phyloP scores from a whole-genome alignment of 1,284 basidiomycete species.

The Coniferiporia weirii region DNA sequence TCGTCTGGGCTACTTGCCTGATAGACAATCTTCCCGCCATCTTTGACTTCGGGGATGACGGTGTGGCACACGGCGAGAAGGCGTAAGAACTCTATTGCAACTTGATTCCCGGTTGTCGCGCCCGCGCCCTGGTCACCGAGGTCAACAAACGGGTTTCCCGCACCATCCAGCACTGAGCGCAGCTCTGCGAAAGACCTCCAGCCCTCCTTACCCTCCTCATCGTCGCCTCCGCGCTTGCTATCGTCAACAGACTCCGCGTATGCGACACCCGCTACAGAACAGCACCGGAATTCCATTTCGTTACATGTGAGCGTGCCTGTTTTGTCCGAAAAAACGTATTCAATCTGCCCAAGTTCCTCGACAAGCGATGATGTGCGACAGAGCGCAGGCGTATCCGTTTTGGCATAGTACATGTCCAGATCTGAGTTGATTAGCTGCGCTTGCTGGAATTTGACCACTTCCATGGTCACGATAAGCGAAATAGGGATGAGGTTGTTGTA shows the following conservation, averaged over 20 bases:
- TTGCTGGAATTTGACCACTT: slow-evolving; percentile 98
- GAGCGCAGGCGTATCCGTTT: slow-evolving; percentile 92
- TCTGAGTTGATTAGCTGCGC: slow-evolving; percentile 97
- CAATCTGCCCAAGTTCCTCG: slow-evolving; percentile 97
- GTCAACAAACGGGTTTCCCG: slow-evolving; percentile 52
- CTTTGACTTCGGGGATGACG: slow-evolving; percentile 91
- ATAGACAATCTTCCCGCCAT: slow-evolving; percentile 77
- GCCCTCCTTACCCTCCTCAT: slow-evolving; percentile 61
- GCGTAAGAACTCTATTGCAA: slow-evolving; percentile 83
- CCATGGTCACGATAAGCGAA: slow-evolving; percentile 99
- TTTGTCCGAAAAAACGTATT: slow-evolving; percentile 99
- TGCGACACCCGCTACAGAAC: slow-evolving; percentile 82
- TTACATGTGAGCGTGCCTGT: slow-evolving; percentile 96
- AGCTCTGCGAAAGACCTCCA: slow-evolving; percentile 78
- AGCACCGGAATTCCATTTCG: slow-evolving; percentile 97
- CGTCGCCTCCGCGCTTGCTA: slow-evolving; percentile 57
- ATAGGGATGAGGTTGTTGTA: slow-evolving; percentile 99
- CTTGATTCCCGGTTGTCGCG: slow-evolving; percentile 43
- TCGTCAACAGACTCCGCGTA: slow-evolving; percentile 91
- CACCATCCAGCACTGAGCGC: slow-evolving; percentile 43
- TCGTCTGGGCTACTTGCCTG: slow-evolving; percentile 99
- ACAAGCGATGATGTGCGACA: slow-evolving; percentile 97
- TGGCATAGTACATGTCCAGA: slow-evolving; percentile 92
- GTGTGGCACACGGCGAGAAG: slow-evolving; percentile 96
- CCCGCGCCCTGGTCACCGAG: slow-evolving; percentile 35